Conservation (phyloP, 1,284 basidiomycete species). For the Melampsora americana region DNA sequence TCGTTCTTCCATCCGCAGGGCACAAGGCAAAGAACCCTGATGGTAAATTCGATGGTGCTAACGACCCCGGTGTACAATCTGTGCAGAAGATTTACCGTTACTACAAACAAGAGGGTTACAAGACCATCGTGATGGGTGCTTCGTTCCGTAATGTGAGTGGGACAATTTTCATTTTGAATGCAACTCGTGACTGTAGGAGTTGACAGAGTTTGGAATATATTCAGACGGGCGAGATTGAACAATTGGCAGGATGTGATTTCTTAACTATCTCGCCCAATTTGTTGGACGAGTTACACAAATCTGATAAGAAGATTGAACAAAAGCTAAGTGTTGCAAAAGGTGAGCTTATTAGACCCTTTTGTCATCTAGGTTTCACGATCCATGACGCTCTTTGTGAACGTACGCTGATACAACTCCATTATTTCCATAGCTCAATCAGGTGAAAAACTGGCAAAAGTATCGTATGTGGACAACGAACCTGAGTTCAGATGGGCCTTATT, state of each 20-base stretch:
- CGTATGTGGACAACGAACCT: slow-evolving; percentile 85
- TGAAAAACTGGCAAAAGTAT: slow-evolving; percentile 71
- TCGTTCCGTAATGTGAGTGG: slow-evolving; percentile 83
- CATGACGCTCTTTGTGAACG: no score
- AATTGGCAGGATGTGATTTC: slow-evolving; percentile 93
- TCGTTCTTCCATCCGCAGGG: slow-evolving; percentile 76
- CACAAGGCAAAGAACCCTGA: slow-evolving; percentile 82
- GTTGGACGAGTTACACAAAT: slow-evolving; percentile 83
- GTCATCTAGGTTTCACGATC: no score
- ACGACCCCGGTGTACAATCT: slow-evolving; percentile 94
- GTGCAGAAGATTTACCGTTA: slow-evolving; percentile 96
- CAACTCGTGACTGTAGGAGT: neutral
- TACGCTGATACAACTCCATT: no score
- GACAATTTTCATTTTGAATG: neutral
- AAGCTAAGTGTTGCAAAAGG: slow-evolving; percentile 71
- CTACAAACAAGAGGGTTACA: slow-evolving; percentile 98
- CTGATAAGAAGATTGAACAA: slow-evolving; percentile 72
- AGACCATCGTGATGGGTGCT: slow-evolving; percentile 99
- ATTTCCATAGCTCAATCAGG: slow-evolving; percentile 49
- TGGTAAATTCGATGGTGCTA: slow-evolving; percentile 76
- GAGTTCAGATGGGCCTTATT: slow-evolving; percentile 92
- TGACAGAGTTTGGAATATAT: neutral
- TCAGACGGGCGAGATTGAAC: slow-evolving; percentile 75
- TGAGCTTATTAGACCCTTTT: slow-evolving; percentile 54
- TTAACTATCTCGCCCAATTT: slow-evolving; percentile 87